Conservation (phyloP, 768 basidiomycete species). For the Trametes cinnabarina region DNA sequence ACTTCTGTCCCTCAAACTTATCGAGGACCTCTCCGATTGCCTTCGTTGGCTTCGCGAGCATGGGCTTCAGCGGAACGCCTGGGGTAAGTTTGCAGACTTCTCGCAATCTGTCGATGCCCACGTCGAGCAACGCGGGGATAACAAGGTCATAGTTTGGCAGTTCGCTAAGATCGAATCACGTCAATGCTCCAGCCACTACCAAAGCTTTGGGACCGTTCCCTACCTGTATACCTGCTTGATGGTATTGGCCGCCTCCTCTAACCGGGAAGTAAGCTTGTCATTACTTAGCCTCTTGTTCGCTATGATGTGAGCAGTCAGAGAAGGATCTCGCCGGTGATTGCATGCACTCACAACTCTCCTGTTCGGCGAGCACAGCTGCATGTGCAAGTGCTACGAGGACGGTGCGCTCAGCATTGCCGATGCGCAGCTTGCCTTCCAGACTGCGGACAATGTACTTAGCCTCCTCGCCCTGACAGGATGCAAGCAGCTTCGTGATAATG, state of each 20-base stretch:
- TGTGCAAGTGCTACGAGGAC: slow-evolving; percentile 94
- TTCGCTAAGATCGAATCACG: too few species aligned
- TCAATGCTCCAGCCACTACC: too few species aligned
- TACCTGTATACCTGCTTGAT: slow-evolving; percentile 95
- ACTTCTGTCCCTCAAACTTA: slow-evolving; percentile 90
- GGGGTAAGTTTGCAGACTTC: slow-evolving; percentile 88
- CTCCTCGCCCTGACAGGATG: slow-evolving; percentile 87
- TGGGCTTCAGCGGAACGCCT: slow-evolving; percentile 95
- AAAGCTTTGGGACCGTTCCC: too few species aligned
- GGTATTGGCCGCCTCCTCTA: slow-evolving; percentile 74
- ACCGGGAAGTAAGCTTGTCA: slow-evolving; percentile 66
- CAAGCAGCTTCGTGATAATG: slow-evolving; percentile 90
- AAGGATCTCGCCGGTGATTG: too few species aligned
- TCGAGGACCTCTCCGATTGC: slow-evolving; percentile 98
- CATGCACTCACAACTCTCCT: slow-evolving; percentile 49
- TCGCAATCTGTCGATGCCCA: slow-evolving; percentile 67
- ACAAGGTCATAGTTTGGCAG: slow-evolving; percentile 90
- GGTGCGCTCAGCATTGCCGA: slow-evolving; percentile 94
- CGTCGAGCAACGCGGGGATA: slow-evolving; percentile 81
- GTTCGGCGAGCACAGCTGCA: slow-evolving; percentile 81
- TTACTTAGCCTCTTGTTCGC: slow-evolving; percentile 71
- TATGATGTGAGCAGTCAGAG: slow-evolving; percentile 27
- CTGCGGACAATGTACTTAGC: slow-evolving; percentile 97
- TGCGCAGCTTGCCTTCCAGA: slow-evolving; percentile 94
- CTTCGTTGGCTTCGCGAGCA: slow-evolving; percentile 99